Conservation (phyloP, 208 protist genomes). For the Trypanosoma cruzi region DNA sequence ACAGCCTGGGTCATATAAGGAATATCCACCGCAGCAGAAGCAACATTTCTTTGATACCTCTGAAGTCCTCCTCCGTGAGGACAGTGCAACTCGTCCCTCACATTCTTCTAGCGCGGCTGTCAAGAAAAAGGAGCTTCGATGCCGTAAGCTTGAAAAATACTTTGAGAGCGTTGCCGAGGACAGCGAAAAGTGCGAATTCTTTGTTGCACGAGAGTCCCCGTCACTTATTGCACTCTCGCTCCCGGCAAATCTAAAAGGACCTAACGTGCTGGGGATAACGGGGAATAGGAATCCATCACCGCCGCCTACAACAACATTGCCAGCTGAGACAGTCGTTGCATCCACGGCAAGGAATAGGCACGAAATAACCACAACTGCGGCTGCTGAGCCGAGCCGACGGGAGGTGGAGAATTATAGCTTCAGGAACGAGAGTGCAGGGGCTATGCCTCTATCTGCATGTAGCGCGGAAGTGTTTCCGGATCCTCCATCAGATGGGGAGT, state of each 20-base stretch:
- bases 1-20: neutral
- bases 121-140: neutral
- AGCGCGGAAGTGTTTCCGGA: neutral
- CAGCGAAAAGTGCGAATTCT: constrained; percentile 26
- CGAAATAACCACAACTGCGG: too few relatives aligned
- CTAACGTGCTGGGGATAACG: neutral
- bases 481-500: neutral
- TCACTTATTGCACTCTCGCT: neutral
- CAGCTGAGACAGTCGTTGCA: too few relatives aligned
- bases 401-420: neutral
- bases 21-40: neutral
- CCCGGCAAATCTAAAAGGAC: neutral
- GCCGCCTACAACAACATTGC: neutral
- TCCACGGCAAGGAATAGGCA: too few relatives aligned
- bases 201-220: constrained; percentile 18
- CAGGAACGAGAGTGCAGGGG: neutral
- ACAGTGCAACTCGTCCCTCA: neutral
- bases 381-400: neutral
- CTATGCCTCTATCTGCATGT: neutral
- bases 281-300: neutral
- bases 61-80: neutral
- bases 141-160: constrained; percentile 12
- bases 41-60: neutral
- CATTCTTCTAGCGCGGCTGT: neutral
- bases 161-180: constrained; percentile 24